Base-by-base conservation (phyloP, 1,284 basidiomycete genomes). In the Boletus sp. region DNA sequence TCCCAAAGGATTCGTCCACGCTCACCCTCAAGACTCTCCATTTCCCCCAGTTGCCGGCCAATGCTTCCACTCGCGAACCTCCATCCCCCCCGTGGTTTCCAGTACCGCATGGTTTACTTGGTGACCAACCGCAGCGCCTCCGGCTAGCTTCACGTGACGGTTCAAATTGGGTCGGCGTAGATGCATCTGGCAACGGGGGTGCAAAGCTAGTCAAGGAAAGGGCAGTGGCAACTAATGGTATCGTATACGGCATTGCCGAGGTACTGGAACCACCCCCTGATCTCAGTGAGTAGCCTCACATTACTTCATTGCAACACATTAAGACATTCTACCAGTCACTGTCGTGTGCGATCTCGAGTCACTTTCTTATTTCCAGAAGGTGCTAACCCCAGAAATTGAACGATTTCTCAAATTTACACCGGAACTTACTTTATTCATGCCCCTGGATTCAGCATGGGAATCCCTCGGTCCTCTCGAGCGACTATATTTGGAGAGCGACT, bases 341-440 rank as follows among this genome's bases (percentile, higher is more conserved):
- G 79, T 89, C 48, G 75, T 91, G 31, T 75, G 78, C 11, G 74
- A 78, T 35, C 82, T 88, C 59, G 72, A 84, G 3, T 80, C 83
- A 1, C 72, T 92, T 31, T 84, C 86, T 16, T 93, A 92, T 73
- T 86, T 94, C 61, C 73, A 82, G 60, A 82, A 79, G 58, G 83
- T 91, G 55, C 73, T 89, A 56, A 89, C 85, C 5, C 73, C 82
- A 1, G 80, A 82, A 47, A 80, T 88, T 43, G 67, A 76, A 43
- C 67, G 73, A n/a, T 74, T 81, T 37, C 77, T 93, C 41, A 85
- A 85, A 57, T 75, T 75, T 50, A 85, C 83, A 0, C 77, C 92
- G 0, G 87, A 91, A 66, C 76, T 97, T 36, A 98, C 96, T 0
- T 67, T 99, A 39, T 99, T 99, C 73, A 81, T 97, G 2, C 96